Evolutionary conservation across 1,284 basidiomycete genomes (phyloP).

Genomic region (Moesziomyces antarcticus): DNA sequence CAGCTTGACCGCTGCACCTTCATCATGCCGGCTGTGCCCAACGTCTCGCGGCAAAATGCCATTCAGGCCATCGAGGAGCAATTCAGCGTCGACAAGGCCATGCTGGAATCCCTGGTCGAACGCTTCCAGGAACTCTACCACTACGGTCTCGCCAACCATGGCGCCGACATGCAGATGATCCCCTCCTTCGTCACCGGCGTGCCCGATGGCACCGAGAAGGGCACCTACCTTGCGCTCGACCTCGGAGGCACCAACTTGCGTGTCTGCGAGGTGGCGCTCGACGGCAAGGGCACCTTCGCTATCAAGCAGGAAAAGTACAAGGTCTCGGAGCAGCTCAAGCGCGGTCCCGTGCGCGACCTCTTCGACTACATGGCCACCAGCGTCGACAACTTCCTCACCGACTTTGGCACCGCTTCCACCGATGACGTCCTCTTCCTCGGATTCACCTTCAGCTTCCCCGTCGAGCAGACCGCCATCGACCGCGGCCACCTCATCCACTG

Average conservation of each 20-base stretch:
- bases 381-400: slow-evolving; percentile 92
- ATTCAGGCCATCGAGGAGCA: slow-evolving; percentile 43
- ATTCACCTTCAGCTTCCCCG: slow-evolving; percentile 86
- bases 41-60: slow-evolving; percentile 39
- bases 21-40: slow-evolving; percentile 51
- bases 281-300: slow-evolving; percentile 86
- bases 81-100: slow-evolving; percentile 47
- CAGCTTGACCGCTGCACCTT: neutral
- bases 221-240: slow-evolving; percentile 64
- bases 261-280: slow-evolving; percentile 90
- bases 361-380: slow-evolving; percentile 90
- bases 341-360: slow-evolving; percentile 51
- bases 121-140: slow-evolving; percentile 57
- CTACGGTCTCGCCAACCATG: slow-evolving; percentile 53
- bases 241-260: slow-evolving; percentile 71
- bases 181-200: slow-evolving; percentile 63
- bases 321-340: slow-evolving; percentile 63
- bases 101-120: slow-evolving; percentile 46
- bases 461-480: slow-evolving; percentile 92
- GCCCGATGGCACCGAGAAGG: slow-evolving; percentile 59
- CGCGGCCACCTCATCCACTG: slow-evolving; percentile 77
- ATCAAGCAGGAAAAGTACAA: slow-evolving; percentile 72
- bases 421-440: slow-evolving; percentile 69
- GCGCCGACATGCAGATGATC: slow-evolving; percentile 65
- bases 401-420: slow-evolving; percentile 70